Evolutionary conservation across 2,329 filamentous ascomycete species (phyloP).

Genomic region (Colletotrichum liaoningense): DNA sequence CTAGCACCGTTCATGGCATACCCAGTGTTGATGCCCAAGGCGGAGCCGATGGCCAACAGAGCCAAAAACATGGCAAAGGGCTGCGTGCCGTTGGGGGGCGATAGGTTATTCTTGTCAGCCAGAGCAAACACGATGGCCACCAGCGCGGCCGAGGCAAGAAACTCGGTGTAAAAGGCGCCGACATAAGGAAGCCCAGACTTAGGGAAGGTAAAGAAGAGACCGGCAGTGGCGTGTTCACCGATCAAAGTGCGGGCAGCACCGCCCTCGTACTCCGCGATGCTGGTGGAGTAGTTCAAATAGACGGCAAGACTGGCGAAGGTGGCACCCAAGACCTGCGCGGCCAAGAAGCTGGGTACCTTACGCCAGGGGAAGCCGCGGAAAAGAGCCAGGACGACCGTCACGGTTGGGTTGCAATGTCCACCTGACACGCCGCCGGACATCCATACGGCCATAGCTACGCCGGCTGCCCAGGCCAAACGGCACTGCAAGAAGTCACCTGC

Average conservation of each 20-base stretch:
- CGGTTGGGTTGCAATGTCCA: constrained; percentile 48
- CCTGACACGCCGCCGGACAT: constrained; percentile 42
- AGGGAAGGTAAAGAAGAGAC: constrained; percentile 44
- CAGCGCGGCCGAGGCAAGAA: constrained; percentile 48
- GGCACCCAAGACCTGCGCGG: constrained; percentile 42
- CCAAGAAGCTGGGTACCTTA: constrained; percentile 44
- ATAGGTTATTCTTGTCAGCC: constrained; percentile 51
- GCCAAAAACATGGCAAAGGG: constrained; percentile 50
- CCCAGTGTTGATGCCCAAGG: constrained; percentile 50
- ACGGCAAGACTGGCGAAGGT: constrained; percentile 42
- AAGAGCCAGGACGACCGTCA: constrained; percentile 47
- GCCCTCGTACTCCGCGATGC: constrained; percentile 44
- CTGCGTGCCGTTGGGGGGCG: constrained; percentile 50
- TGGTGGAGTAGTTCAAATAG: constrained; percentile 37
- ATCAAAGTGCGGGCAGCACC: constrained; percentile 45
- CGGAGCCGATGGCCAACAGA: constrained; percentile 48
- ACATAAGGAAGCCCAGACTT: constrained; percentile 43
- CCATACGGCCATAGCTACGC: constrained; percentile 30
- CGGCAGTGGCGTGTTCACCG: constrained; percentile 44
- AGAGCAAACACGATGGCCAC: constrained; percentile 50
- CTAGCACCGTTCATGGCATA: constrained; percentile 51
- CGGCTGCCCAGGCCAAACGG: constrained; percentile 30
- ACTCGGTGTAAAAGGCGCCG: constrained; percentile 49
- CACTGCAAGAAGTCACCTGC: constrained; percentile 32
- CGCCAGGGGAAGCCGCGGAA: constrained; percentile 52